These are phyloP conservation scores for Trametes coccinea DNA, from an alignment of 768 basidiomycete species.

Conservation along the genomic window DNA sequence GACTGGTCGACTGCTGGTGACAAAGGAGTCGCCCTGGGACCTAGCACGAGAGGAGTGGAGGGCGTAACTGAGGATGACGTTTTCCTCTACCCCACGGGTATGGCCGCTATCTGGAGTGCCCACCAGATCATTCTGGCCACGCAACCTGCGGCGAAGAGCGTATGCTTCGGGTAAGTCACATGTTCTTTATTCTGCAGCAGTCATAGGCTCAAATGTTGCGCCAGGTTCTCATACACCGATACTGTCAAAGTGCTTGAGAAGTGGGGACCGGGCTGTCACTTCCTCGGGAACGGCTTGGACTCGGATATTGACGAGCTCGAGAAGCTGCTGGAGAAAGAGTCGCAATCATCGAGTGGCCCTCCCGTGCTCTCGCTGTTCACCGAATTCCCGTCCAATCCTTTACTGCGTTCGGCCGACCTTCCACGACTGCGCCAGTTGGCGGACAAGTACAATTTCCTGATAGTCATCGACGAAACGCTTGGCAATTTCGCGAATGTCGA, in stretches of 20 bases:
- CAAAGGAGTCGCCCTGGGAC: conserved; percentile 50
- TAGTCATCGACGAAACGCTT: conserved; percentile 93
- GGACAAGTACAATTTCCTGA: conserved; percentile 83
- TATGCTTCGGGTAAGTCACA: conserved; percentile 84
- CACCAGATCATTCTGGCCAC: conserved; percentile 67
- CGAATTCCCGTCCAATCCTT: conserved; percentile 95
- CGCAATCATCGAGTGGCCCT: conserved; percentile 44
- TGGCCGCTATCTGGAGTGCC: conserved; percentile 93
- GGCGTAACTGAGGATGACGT: conserved; percentile 85
- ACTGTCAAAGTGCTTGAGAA: conserved; percentile 93
- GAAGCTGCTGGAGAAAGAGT: conserved; percentile 52
- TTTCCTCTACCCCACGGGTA: conserved; percentile 83
- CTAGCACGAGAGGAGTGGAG: conserved; percentile 66
- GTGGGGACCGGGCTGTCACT: conserved; percentile 94
- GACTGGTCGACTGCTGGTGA: conserved; percentile 46
- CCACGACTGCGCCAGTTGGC: conserved; percentile 73
- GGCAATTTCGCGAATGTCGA: conserved; percentile 95
- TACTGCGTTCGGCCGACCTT: conserved; percentile 83
- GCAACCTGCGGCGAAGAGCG: conserved; percentile 69
- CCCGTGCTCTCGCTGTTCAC: conserved; percentile 83
- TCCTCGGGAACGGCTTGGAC: conserved; percentile 80
- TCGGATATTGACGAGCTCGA: conserved; percentile 76
- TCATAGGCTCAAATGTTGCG: background rate
- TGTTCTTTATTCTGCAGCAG: background rate
- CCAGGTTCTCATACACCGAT: conserved; percentile 92